Evolutionary conservation across 2,329 filamentous ascomycete genomes (phyloP).

Genomic region (Scortechinia acanthostroma): DNA sequence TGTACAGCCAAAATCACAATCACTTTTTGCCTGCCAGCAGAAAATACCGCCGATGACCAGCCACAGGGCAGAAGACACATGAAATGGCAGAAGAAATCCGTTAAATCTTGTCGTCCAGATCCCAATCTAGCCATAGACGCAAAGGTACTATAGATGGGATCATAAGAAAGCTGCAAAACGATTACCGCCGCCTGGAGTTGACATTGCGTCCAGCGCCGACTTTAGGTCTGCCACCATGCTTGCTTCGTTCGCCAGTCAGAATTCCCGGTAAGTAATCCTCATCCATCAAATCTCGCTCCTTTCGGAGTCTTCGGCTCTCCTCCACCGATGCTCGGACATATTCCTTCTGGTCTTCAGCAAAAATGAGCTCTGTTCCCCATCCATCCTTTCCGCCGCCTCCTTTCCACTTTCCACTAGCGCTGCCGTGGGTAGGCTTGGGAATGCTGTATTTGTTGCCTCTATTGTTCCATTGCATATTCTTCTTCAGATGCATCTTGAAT

Average conservation of each 20-base stretch:
- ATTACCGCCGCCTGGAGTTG: slow-evolving; percentile 67
- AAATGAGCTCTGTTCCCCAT: slow-evolving; percentile 77
- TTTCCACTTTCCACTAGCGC: slow-evolving; percentile 64
- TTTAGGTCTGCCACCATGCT: slow-evolving; percentile 59
- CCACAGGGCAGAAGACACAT: no score
- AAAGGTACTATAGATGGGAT: slow-evolving; percentile 5
- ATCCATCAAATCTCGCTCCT: slow-evolving; percentile 83
- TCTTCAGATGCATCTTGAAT: slow-evolving; percentile 81
- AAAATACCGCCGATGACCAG: no score
- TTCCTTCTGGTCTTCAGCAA: slow-evolving; percentile 95
- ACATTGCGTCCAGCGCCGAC: slow-evolving; percentile 82
- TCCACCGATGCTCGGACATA: slow-evolving; percentile 59
- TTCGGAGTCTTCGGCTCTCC: slow-evolving; percentile 45
- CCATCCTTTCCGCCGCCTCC: slow-evolving; percentile 74
- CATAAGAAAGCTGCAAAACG: slow-evolving; percentile 8
- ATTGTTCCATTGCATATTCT: slow-evolving; percentile 94
- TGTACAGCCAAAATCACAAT: no score
- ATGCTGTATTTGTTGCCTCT: slow-evolving; percentile 87
- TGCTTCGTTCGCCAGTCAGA: slow-evolving; percentile 69
- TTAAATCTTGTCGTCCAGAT: not conserved
- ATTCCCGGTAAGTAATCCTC: slow-evolving; percentile 85
- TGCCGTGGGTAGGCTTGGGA: slow-evolving; percentile 80
- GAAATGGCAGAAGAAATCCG: no score
- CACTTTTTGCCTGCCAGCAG: no score
- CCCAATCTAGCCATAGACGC: slow-evolving; percentile 5